These are phyloP conservation scores for Populus tomentosa DNA, from an alignment of 441 rosid genomes.

Conservation along the genomic window DNA sequence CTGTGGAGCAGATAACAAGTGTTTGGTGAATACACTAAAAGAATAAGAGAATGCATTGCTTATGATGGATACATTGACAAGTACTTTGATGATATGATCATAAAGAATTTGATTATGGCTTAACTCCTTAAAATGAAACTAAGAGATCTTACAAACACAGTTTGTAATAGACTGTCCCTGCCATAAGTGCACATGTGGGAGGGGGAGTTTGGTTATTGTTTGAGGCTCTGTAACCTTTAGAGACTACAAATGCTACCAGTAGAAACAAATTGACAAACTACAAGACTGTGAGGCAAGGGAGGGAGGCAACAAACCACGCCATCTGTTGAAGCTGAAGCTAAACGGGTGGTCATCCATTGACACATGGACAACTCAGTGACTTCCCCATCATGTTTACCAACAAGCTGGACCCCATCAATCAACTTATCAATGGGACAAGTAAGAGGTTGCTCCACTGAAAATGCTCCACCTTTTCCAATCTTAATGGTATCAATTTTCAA, in stretches of 20 bases:
- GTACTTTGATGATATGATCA: background rate
- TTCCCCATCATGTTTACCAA: too few relatives aligned
- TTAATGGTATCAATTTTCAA: constrained; percentile 68
- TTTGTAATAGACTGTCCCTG: background rate
- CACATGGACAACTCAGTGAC: too few relatives aligned
- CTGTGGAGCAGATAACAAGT: constrained; percentile 44
- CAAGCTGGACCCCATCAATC: too few relatives aligned
- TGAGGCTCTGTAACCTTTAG: background rate
- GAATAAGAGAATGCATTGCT: background rate
- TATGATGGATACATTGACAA: background rate
- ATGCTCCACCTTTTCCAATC: constrained; percentile 56
- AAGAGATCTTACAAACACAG: background rate
- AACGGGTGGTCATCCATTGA: too few relatives aligned
- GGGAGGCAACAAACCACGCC: constrained; percentile 8
- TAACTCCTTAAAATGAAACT: background rate
- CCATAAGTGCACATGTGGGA: background rate
- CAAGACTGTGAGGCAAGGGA: constrained; percentile 3
- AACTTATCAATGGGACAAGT: constrained; percentile 26
- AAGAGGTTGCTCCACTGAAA: constrained; percentile 69
- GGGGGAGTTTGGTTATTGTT: background rate
- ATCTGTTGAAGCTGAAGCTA: too few relatives aligned
- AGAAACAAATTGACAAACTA: background rate
- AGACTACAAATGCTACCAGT: background rate
- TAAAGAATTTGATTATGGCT: background rate
- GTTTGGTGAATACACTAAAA: constrained; percentile 8